phyloP scores from a whole-genome alignment of 768 basidiomycete genomes.

The Leccinum sublutescens region DNA sequence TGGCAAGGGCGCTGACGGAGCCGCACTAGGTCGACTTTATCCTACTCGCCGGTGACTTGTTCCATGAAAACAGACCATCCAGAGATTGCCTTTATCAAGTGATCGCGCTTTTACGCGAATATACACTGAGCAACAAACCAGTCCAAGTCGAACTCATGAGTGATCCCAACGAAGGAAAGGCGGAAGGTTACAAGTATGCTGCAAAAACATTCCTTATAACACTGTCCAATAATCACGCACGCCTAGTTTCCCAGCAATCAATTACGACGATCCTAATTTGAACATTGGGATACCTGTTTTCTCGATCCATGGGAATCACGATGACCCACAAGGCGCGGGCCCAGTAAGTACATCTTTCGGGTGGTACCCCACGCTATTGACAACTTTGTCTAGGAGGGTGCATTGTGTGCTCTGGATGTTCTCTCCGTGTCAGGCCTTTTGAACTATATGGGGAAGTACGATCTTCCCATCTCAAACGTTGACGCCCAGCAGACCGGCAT shows the following conservation, averaged over 20 bases:
- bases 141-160: slow-evolving; percentile 90
- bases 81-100: slow-evolving; percentile 87
- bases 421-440: slow-evolving; percentile 91
- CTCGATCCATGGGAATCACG: slow-evolving; percentile 99
- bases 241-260: slow-evolving; percentile 87
- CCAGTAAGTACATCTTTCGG: slow-evolving; percentile 49
- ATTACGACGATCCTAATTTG: slow-evolving; percentile 95
- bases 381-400: slow-evolving; percentile 70
- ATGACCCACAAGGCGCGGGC: slow-evolving; percentile 96
- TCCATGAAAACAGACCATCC: slow-evolving; percentile 96
- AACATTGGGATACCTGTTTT: slow-evolving; percentile 97
- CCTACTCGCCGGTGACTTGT: slow-evolving; percentile 92
- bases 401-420: slow-evolving; percentile 91
- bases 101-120: slow-evolving; percentile 86
- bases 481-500: slow-evolving; percentile 70
- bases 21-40: slow-evolving; percentile 84
- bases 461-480: slow-evolving; percentile 73
- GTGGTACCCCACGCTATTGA: neutral
- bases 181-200: slow-evolving; percentile 76
- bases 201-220: neutral
- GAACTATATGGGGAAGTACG: slow-evolving; percentile 98
- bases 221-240: neutral
- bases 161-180: slow-evolving; percentile 88
- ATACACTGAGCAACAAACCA: slow-evolving; percentile 84
- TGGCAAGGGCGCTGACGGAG: slow-evolving; percentile 2